Evolutionary conservation across 352 stramenopile species (phyloP).

Genomic region (Phytophthora fragariae): DNA sequence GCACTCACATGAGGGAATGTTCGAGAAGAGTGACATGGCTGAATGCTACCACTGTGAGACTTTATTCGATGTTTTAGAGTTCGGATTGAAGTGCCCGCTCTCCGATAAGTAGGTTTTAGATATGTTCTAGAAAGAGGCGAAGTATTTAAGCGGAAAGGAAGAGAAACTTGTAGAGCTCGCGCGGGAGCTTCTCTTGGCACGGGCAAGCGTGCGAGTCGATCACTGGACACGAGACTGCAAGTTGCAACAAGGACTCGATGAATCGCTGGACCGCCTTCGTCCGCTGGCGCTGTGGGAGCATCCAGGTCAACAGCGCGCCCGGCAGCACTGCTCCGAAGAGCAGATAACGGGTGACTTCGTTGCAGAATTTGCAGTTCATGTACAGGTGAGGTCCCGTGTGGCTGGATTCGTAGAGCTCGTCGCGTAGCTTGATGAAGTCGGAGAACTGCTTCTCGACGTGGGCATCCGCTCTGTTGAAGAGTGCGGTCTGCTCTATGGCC

Average conservation of each 20-base stretch:
- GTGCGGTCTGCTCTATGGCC: background rate
- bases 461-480: slow-evolving; percentile 28
- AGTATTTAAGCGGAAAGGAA: background rate
- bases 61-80: too few species aligned
- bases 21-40: slow-evolving; percentile 17
- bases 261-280: slow-evolving; percentile 37
- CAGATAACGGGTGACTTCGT: slow-evolving; percentile 49
- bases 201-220: slow-evolving; percentile 28
- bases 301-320: slow-evolving; percentile 27
- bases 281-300: slow-evolving; percentile 35
- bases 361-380: slow-evolving; percentile 50
- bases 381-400: slow-evolving; percentile 35
- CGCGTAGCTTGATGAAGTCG: slow-evolving; percentile 50
- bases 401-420: slow-evolving; percentile 44
- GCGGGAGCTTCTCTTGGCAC: slow-evolving; percentile 33
- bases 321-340: slow-evolving; percentile 38
- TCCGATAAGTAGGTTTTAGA: too few species aligned
- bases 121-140: background rate
- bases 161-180: slow-evolving; percentile 26
- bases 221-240: slow-evolving; percentile 26
- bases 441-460: slow-evolving; percentile 36
- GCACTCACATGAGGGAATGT: slow-evolving; percentile 11
- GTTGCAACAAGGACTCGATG: slow-evolving; percentile 32
- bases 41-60: background rate
- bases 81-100: too few species aligned